Percentiles rank a stretch among this genome's conserved stretches.
Conservation (phyloP, 202 grass and related monocot genomes). For the Setaria italica region DNA sequence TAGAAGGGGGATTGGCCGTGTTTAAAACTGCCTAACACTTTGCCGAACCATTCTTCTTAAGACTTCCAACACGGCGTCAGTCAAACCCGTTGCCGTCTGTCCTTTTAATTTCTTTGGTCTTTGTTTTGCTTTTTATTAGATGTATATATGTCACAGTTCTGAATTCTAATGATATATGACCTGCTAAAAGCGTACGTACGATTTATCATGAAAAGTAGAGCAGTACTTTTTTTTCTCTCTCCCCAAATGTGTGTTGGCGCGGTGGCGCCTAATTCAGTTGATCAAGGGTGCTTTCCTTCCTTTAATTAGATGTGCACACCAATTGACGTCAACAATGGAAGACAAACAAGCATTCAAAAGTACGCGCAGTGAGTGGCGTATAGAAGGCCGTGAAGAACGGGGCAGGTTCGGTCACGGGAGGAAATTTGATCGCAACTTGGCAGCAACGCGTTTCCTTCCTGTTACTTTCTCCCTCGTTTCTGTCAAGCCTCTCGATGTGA, state of each 20-base stretch:
- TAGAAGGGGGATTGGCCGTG: background rate
- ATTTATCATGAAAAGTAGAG: background rate
- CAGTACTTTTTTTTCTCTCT: background rate
- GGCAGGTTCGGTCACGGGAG: background rate
- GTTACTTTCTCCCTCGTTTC: background rate
- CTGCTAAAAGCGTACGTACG: background rate
- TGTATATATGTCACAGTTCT: background rate
- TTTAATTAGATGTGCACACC: background rate
- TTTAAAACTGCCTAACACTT: background rate
- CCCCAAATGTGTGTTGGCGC: background rate
- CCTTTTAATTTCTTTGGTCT: background rate
- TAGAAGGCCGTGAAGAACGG: conserved; percentile 16
- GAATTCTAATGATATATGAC: background rate
- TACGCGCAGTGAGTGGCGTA: background rate
- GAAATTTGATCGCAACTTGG: background rate
- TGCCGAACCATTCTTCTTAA: background rate
- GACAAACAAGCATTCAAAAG: background rate
- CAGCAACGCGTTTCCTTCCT: conserved; percentile 8
- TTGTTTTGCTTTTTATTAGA: background rate
- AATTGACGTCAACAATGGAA: conserved; percentile 5
- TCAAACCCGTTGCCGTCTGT: background rate
- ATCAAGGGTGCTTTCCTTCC: background rate
- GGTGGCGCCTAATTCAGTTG: conserved; percentile 4
- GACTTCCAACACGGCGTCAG: background rate
- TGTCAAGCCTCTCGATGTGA: background rate